These are phyloP conservation scores for Penicillium sp. DNA, from an alignment of 2,329 filamentous ascomycete species.

Conservation along the genomic window DNA sequence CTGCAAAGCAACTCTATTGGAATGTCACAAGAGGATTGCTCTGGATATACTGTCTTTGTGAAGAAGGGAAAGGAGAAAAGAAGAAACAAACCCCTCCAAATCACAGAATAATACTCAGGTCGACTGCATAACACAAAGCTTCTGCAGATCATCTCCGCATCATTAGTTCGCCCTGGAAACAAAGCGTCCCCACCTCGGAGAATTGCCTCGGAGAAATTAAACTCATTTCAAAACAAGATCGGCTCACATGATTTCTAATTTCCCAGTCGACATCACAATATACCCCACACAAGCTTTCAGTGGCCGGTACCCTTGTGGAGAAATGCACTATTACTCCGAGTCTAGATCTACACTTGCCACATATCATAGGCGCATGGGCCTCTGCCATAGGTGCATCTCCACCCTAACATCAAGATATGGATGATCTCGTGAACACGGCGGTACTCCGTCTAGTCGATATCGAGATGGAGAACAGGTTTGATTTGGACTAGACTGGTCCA, in stretches of 20 bases:
- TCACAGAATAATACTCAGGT: no score
- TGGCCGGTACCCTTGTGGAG: neutral
- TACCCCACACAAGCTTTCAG: neutral
- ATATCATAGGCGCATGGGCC: neutral
- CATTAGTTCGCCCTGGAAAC: neutral
- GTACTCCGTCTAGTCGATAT: neutral
- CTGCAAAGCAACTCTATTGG: no score
- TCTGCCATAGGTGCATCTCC: neutral
- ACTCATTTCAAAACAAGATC: neutral
- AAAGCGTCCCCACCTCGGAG: neutral
- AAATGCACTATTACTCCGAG: conserved; percentile 10
- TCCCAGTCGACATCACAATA: neutral
- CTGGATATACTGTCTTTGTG: no score
- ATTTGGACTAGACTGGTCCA: neutral
- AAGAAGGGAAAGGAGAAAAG: no score
- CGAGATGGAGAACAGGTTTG: neutral
- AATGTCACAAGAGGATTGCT: no score
- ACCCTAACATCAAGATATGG: neutral
- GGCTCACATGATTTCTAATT: neutral
- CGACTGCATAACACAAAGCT: neutral
- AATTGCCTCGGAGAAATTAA: neutral
- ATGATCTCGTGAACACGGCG: neutral
- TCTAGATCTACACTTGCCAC: neutral
- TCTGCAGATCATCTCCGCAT: neutral
- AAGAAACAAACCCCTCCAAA: no score